Percentiles rank a stretch among this genome's conserved stretches.
These are phyloP conservation scores for Talinum fruticosum DNA, from an alignment of 148 eudicot species.

Conservation along the genomic window DNA sequence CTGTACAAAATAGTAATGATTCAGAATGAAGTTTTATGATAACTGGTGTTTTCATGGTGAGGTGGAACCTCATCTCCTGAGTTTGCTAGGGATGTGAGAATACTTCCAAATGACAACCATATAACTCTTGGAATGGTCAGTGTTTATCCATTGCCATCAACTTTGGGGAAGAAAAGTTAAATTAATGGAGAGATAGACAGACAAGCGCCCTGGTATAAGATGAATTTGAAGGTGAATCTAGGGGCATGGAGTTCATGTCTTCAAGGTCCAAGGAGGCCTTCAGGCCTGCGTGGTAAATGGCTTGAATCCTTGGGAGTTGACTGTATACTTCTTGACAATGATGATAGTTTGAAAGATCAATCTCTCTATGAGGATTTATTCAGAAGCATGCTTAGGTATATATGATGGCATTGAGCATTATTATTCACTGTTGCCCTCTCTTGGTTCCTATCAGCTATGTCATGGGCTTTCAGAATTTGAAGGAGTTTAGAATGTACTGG, in stretches of 20 bases:
- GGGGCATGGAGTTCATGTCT: background rate
- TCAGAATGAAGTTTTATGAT: background rate
- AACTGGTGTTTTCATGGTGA: background rate
- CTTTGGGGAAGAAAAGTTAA: background rate
- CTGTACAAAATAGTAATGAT: background rate
- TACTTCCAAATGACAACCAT: background rate
- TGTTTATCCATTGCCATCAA: background rate
- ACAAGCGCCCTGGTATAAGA: background rate
- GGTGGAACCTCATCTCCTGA: background rate
- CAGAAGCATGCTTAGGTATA: background rate
- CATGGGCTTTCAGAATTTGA: background rate
- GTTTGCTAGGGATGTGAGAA: background rate
- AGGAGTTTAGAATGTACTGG: background rate
- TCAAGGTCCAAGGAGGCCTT: background rate
- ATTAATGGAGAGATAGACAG: background rate
- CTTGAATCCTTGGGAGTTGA: background rate
- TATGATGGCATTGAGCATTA: background rate
- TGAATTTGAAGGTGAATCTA: background rate
- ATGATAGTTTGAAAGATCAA: background rate
- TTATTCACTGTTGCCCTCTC: background rate
- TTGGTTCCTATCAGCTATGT: background rate
- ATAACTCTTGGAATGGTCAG: background rate
- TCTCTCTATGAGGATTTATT: background rate
- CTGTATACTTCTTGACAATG: background rate
- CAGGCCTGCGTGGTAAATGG: background rate